Base-by-base conservation (phyloP, 768 basidiomycete species). In the Mycena haematopus region DNA sequence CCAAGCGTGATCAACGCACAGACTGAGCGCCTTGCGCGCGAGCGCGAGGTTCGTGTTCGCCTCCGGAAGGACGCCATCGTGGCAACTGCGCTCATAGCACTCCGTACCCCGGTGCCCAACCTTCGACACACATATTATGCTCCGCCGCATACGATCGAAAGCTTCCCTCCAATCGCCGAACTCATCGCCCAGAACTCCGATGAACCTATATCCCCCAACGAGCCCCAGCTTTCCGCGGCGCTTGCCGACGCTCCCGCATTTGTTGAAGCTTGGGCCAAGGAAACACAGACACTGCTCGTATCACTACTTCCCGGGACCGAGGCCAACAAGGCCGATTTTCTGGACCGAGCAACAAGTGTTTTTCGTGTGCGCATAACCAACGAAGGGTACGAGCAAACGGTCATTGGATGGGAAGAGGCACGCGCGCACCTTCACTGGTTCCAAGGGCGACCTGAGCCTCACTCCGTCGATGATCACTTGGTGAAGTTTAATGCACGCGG, bases 381-480 rank as follows among this genome's bases (percentile, higher is more conserved):
- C 4, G 8, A 1, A 15, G 1, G 8, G 3, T 6, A 25, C 7
- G n/a, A n/a, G 44, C 22, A 36, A 14, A 21, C 40, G 2, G 52
- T 22, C 11, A 54, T 61, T 8, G 60, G 60, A 10, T 61, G 60
- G 60, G 45, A 56, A 3, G 51, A 53, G 14, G 58, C 58, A 29
- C 51, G 58, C 38, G 42, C 51, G 24, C 29, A 33, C 3, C 27
- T 52, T 2, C 51, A 60, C 27, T 45, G 51, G 51, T 42, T 38
- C n/a, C 21, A n/a, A 2, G 25, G 51, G 36, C 17, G 17, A 7
- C 24, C 25, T 15, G 21, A 15, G 15, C 10, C 7, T 17, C 27
- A 5, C 7, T 11, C 2, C 27, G 4, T 15, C 13, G 47, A 19
- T 13, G 21, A 19, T 8, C 5, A 17, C 6, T 25, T 31, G 5